Evolutionary conservation across 2,329 filamentous ascomycete genomes (phyloP).

Genomic region (Huntiella abstrusa): DNA sequence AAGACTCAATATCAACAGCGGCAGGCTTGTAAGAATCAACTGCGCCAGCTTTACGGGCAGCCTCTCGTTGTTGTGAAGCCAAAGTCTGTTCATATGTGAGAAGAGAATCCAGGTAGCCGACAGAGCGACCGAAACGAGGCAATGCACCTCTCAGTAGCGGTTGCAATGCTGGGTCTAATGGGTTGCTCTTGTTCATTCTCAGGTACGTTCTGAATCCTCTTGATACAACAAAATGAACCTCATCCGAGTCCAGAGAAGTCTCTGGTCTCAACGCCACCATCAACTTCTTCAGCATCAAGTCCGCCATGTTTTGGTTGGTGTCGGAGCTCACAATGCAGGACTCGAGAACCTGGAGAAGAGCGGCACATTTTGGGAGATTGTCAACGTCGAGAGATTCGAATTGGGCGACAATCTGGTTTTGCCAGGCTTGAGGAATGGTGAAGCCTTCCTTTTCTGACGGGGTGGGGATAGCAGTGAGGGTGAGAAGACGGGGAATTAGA

Average conservation of each 20-base stretch:
- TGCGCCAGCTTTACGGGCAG: not conserved
- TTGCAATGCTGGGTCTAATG: slow-evolving; percentile 41
- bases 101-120: slow-evolving; percentile 39
- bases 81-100: slow-evolving; percentile 11
- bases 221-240: slow-evolving; percentile 55
- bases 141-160: slow-evolving; percentile 47
- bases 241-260: slow-evolving; percentile 37
- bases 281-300: slow-evolving; percentile 46
- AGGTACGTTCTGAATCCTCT: slow-evolving; percentile 58
- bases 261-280: slow-evolving; percentile 45
- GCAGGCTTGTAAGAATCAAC: not conserved
- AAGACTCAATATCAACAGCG: slow-evolving; percentile 33
- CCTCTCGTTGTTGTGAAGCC: not conserved
- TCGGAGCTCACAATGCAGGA: slow-evolving; percentile 45
- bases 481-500: slow-evolving; percentile 46
- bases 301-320: slow-evolving; percentile 45
- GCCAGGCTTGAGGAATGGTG: slow-evolving; percentile 47
- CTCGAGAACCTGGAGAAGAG: slow-evolving; percentile 43
- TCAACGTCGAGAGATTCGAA: slow-evolving; percentile 47
- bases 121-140: slow-evolving; percentile 43
- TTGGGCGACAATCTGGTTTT: slow-evolving; percentile 50
- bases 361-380: slow-evolving; percentile 47
- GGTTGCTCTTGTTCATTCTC: slow-evolving; percentile 40
- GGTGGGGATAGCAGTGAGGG: slow-evolving; percentile 33
- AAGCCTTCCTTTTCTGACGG: slow-evolving; percentile 33